phyloP scores from a whole-genome alignment of 1,284 basidiomycete species.

The Cerrena zonata region DNA sequence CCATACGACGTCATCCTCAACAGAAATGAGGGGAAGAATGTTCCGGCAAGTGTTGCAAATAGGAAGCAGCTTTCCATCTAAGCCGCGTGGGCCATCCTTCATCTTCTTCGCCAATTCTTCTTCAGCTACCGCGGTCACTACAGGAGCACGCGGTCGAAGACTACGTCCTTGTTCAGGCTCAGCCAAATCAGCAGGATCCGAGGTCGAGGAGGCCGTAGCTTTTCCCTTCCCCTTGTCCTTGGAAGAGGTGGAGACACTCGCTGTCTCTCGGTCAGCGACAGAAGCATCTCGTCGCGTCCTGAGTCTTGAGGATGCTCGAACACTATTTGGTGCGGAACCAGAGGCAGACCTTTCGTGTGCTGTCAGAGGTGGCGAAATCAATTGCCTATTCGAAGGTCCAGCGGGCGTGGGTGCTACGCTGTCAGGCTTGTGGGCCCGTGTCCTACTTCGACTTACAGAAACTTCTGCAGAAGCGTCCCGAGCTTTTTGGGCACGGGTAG shows the following conservation, averaged over 20 bases:
- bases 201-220: conserved; percentile 17
- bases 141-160: conserved; percentile 20
- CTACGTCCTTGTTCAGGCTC: conserved; percentile 26
- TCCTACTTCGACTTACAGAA: conserved; percentile 18
- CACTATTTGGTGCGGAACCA: conserved; percentile 18
- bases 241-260: conserved; percentile 22
- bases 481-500: conserved; percentile 55
- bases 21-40: conserved; percentile 64
- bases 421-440: conserved; percentile 9
- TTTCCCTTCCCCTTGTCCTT: conserved; percentile 25
- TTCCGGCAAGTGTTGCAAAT: conserved; percentile 61
- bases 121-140: conserved; percentile 10
- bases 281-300: conserved; percentile 17
- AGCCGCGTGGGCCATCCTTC: conserved; percentile 24
- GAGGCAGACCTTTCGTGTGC: conserved; percentile 25
- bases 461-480: conserved; percentile 19
- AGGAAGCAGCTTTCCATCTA: conserved; percentile 39
- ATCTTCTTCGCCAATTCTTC: conserved; percentile 29
- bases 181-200: conserved; percentile 17
- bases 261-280: conserved; percentile 11
- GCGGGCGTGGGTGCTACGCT: conserved; percentile 17
- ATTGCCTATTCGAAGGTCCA: conserved; percentile 23
- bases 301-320: conserved; percentile 25
- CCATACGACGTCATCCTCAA: conserved; percentile 69
- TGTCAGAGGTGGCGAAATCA: conserved; percentile 32